These are phyloP conservation scores for Aspergillus thermomutatus DNA, from an alignment of 2,329 filamentous ascomycete species.

Conservation along the genomic window DNA sequence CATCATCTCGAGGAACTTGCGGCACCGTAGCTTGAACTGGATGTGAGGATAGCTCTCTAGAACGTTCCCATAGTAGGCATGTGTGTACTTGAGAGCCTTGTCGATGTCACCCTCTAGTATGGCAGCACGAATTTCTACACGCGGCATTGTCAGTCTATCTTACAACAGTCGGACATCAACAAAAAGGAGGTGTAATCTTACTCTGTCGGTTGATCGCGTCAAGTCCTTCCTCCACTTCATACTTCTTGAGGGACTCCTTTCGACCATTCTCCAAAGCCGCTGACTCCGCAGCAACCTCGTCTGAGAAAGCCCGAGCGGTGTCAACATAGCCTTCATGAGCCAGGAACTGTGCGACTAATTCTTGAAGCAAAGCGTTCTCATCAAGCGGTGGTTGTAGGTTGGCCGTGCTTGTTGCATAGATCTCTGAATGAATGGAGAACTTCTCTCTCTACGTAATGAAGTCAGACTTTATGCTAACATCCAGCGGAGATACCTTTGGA, in stretches of 20 bases:
- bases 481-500: neutral
- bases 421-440: constrained; percentile 56
- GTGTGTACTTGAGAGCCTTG: constrained; percentile 77
- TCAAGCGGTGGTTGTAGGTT: constrained; percentile 61
- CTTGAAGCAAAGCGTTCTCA: constrained; percentile 77
- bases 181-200: constrained; percentile 44
- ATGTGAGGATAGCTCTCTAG: constrained; percentile 77
- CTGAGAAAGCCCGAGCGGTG: constrained; percentile 81
- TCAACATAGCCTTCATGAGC: constrained; percentile 95
- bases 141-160: neutral
- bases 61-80: constrained; percentile 74
- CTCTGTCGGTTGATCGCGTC: constrained; percentile 85
- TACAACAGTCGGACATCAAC: neutral
- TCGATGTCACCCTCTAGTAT: constrained; percentile 93
- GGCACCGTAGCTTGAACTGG: constrained; percentile 81
- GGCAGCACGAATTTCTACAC: constrained; percentile 73
- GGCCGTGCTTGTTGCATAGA: constrained; percentile 58
- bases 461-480: constrained; percentile 1
- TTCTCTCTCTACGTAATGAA: constrained; percentile 54
- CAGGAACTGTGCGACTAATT: constrained; percentile 81
- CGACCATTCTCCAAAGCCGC: constrained; percentile 62
- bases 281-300: constrained; percentile 74
- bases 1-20: constrained; percentile 95
- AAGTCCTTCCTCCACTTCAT: constrained; percentile 73
- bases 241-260: constrained; percentile 49